These are phyloP conservation scores for Erigeron canadensis DNA, from an alignment of 129 eudicot species.

Conservation along the genomic window DNA sequence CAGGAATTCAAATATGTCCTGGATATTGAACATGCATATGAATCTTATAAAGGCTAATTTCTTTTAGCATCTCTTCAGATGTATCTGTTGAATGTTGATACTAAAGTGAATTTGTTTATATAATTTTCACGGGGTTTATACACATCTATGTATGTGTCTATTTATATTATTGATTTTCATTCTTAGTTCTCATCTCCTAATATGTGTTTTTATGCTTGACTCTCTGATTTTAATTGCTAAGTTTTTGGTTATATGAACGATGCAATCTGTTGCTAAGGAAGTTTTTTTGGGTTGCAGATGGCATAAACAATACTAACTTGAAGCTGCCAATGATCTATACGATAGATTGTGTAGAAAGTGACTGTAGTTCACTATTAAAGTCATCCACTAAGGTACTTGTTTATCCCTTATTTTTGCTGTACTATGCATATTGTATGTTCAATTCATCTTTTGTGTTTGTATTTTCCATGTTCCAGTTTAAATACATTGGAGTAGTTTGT, in stretches of 20 bases:
- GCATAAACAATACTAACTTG: slow-evolving; percentile 28
- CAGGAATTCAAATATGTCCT: not conserved
- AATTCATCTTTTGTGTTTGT: slow-evolving; percentile 13
- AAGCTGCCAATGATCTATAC: slow-evolving; percentile 71
- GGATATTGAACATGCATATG: not conserved
- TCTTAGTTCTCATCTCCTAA: slow-evolving; percentile 13
- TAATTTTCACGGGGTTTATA: not conserved
- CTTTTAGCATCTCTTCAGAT: slow-evolving; percentile 9
- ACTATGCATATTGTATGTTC: slow-evolving; percentile 12
- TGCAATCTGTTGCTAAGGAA: slow-evolving; percentile 36
- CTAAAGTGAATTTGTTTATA: not conserved
- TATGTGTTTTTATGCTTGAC: slow-evolving; percentile 10
- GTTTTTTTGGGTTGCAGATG: slow-evolving; percentile 60
- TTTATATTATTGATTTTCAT: not conserved
- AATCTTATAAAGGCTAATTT: not conserved
- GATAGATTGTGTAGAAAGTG: slow-evolving; percentile 86
- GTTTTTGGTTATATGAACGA: slow-evolving; percentile 22
- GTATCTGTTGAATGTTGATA: not conserved
- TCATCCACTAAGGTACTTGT: slow-evolving; percentile 52
- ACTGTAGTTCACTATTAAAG: slow-evolving; percentile 69
- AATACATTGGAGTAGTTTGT: not conserved
- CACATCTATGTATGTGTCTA: not conserved
- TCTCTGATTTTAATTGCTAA: not conserved
- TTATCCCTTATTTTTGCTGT: slow-evolving; percentile 12
- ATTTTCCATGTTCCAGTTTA: slow-evolving; percentile 11